Percentiles rank a stretch among this genome's conserved stretches.
phyloP scores from a whole-genome alignment of 495 filamentous ascomycete genomes.

The Rhypophila decipiens region DNA sequence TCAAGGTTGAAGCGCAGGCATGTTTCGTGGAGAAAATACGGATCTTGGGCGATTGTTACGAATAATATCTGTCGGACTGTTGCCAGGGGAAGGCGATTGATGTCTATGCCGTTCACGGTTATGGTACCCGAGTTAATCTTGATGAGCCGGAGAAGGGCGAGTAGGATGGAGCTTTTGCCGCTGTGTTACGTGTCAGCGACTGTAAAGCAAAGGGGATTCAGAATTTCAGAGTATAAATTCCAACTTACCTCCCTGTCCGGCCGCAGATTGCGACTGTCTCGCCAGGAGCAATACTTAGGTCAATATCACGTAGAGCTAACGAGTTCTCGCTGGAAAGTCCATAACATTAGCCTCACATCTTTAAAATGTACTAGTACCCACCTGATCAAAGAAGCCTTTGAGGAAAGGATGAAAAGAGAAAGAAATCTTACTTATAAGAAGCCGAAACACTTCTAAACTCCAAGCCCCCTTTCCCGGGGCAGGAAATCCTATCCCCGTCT shows the following conservation, averaged over 20 bases:
- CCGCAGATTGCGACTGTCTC: constrained; percentile 30
- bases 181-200: constrained; percentile 12
- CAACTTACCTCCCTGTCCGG: constrained; percentile 23
- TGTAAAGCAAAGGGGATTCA: neutral
- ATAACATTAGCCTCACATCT: neutral
- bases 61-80: constrained; percentile 26
- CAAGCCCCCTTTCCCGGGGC: constrained; percentile 27
- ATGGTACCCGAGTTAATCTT: constrained; percentile 24
- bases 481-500: constrained; percentile 18
- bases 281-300: constrained; percentile 25
- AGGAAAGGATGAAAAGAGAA: neutral
- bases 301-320: constrained; percentile 25
- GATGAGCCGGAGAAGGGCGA: constrained; percentile 30
- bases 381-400: neutral
- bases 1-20: constrained; percentile 20
- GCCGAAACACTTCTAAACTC: constrained; percentile 29
- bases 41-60: constrained; percentile 39
- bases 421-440: constrained; percentile 20
- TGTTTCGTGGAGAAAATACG: constrained; percentile 29
- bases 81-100: constrained; percentile 17
- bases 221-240: neutral
- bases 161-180: constrained; percentile 35
- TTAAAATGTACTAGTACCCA: neutral
- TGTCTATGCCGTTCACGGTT: constrained; percentile 28
- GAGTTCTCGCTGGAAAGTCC: constrained; percentile 5